Evolutionary conservation across 148 eudicot species (phyloP).

Genomic region (Cornus florida): DNA sequence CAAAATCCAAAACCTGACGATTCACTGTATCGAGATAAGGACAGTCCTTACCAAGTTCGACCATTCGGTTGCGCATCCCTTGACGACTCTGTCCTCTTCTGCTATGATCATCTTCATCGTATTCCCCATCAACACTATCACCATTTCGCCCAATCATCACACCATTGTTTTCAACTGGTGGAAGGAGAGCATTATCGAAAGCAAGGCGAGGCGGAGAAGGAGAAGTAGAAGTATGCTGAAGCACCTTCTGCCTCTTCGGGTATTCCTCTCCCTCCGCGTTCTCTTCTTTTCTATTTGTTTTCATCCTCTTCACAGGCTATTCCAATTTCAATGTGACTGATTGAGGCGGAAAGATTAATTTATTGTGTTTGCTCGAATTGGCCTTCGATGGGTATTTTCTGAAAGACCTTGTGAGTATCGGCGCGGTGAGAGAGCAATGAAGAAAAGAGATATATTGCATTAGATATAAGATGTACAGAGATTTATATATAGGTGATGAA

Average conservation of each 20-base stretch:
- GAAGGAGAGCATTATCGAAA: constrained; percentile 68
- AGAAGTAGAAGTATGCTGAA: constrained; percentile 22
- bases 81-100: constrained; percentile 18
- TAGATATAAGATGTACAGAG: too few species aligned
- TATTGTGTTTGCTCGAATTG: too few species aligned
- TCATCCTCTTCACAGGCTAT: constrained; percentile 21
- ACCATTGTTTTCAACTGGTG: constrained; percentile 32
- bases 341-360: too few species aligned
- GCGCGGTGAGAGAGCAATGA: too few species aligned
- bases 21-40: constrained; percentile 95
- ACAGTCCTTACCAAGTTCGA: constrained; percentile 77
- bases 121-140: constrained; percentile 2
- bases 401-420: too few species aligned
- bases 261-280: constrained; percentile 28
- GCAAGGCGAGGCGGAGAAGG: constrained; percentile 31
- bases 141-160: constrained; percentile 25
- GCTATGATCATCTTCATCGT: constrained; percentile 25
- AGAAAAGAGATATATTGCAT: too few species aligned
- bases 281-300: constrained; percentile 45
- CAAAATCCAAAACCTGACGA: constrained; percentile 99
- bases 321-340: constrained; percentile 7
- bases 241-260: constrained; percentile 55
- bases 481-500: too few species aligned
- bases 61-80: constrained; percentile 41
- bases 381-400: too few species aligned